Conservation (phyloP, 345 rosid species). For the Anastatica hierochuntica region DNA sequence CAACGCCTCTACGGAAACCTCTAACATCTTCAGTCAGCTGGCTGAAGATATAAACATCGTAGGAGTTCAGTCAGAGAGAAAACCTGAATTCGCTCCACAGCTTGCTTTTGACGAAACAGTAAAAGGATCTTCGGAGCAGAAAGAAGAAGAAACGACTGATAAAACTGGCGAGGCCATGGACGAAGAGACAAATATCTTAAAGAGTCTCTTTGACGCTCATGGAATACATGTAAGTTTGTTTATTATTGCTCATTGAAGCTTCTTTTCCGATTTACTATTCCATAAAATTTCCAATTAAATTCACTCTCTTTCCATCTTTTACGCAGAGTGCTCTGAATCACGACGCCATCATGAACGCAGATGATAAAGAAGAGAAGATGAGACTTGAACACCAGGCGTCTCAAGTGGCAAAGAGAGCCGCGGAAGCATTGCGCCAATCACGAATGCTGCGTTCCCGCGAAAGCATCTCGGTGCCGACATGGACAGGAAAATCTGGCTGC, state of each 20-base stretch:
- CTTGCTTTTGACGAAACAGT: slow-evolving; percentile 21
- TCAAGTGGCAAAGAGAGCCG: slow-evolving; percentile 84
- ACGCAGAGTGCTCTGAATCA: slow-evolving; percentile 86
- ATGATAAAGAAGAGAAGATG: slow-evolving; percentile 62
- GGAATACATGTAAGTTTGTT: slow-evolving; percentile 74
- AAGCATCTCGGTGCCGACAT: slow-evolving; percentile 74
- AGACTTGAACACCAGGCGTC: slow-evolving; percentile 90
- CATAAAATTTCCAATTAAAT: not conserved
- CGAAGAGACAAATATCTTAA: slow-evolving; percentile 72
- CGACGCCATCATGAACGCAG: slow-evolving; percentile 67
- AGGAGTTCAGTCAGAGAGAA: slow-evolving; percentile 35
- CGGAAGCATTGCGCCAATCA: slow-evolving; percentile 86
- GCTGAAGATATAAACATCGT: slow-evolving; percentile 59
- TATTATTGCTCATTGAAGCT: not conserved
- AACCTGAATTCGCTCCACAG: slow-evolving; percentile 18
- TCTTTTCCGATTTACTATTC: not conserved
- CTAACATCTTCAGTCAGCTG: slow-evolving; percentile 76
- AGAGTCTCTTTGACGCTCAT: slow-evolving; percentile 65
- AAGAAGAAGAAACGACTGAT: slow-evolving; percentile 41
- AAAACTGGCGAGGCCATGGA: slow-evolving; percentile 37
- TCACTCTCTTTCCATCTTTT: too few species aligned
- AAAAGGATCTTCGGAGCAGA: slow-evolving; percentile 30
- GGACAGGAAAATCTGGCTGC: slow-evolving; percentile 89
- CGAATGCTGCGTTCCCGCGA: slow-evolving; percentile 78
- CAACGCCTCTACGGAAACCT: slow-evolving; percentile 70